A percentile compares a stretch with the other conserved stretches of the same genome.
These are phyloP conservation scores for Penicillium macrosclerotiorum DNA, from an alignment of 495 filamentous ascomycete species.

Conservation along the genomic window DNA sequence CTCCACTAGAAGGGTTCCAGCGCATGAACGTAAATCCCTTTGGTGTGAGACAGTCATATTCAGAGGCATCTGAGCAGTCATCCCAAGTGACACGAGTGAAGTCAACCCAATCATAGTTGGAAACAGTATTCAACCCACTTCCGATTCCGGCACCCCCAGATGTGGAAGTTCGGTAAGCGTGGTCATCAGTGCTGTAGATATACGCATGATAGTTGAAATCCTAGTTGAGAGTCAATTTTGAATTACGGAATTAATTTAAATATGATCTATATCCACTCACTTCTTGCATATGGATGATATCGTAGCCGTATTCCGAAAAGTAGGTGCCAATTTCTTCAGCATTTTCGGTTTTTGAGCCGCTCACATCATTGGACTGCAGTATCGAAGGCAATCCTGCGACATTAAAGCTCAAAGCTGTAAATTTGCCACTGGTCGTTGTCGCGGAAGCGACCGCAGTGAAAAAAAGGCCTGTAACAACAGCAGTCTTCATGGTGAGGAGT, in stretches of 20 bases:
- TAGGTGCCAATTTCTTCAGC: conserved; percentile 45
- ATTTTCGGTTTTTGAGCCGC: conserved; percentile 53
- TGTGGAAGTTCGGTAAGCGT: conserved; percentile 57
- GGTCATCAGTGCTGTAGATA: conserved; percentile 53
- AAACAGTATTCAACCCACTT: conserved; percentile 58
- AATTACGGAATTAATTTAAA: too few species aligned
- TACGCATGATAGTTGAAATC: conserved; percentile 65
- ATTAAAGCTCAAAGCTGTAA: conserved; percentile 57
- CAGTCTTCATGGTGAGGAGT: conserved; percentile 1
- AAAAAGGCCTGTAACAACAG: not conserved
- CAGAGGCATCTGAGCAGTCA: conserved; percentile 51
- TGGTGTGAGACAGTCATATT: conserved; percentile 58
- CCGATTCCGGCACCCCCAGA: conserved; percentile 61
- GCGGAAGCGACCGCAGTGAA: conserved; percentile 9
- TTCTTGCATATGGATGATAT: conserved; percentile 62
- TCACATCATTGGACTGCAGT: conserved; percentile 51
- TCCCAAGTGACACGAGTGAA: conserved; percentile 58
- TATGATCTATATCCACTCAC: too few species aligned
- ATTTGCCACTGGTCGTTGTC: conserved; percentile 23
- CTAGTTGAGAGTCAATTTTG: conserved; percentile 9
- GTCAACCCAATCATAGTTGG: conserved; percentile 53
- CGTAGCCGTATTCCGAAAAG: conserved; percentile 51
- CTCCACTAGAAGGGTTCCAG: conserved; percentile 38
- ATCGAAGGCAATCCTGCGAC: conserved; percentile 58
- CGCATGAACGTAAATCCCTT: conserved; percentile 67